Percentiles rank a stretch among this genome's conserved stretches.
Evolutionary conservation across 2,329 filamentous ascomycete genomes (phyloP).

Genomic region (Xylariaceae sp.): DNA sequence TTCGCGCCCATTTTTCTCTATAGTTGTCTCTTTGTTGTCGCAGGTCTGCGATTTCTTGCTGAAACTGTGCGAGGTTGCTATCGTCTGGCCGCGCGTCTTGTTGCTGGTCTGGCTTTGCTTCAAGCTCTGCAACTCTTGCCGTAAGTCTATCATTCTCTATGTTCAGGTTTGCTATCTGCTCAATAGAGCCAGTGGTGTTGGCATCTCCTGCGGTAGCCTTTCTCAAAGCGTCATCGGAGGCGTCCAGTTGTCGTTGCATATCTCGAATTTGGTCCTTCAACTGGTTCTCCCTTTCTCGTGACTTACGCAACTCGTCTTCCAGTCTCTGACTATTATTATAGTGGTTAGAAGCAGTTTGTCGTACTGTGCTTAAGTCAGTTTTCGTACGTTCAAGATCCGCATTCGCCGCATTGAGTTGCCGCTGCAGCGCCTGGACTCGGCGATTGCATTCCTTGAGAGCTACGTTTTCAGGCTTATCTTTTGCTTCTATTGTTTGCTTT

Average conservation of each 20-base stretch:
- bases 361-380: not conserved
- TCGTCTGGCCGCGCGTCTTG: not conserved
- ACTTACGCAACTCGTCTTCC: not conserved
- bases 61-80: not conserved
- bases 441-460: slow-evolving; percentile 1
- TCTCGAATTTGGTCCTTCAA: not conserved
- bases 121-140: not conserved
- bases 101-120: not conserved
- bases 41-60: not conserved
- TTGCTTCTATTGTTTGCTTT: not conserved
- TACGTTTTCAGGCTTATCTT: not conserved
- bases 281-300: not conserved
- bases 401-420: not conserved
- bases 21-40: slow-evolving; percentile 7
- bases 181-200: not conserved
- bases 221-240: not conserved
- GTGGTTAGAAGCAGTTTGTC: not conserved
- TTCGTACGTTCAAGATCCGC: no score
- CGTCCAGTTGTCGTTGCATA: not conserved
- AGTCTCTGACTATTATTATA: slow-evolving; percentile 3
- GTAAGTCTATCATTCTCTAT: not conserved
- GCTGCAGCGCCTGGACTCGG: not conserved
- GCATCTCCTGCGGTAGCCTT: not conserved
- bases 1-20: slow-evolving; percentile 5
- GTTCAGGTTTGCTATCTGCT: not conserved